Evolutionary conservation across 2,329 filamentous ascomycete species (phyloP).

Genomic region (Thielaviopsis musarum): DNA sequence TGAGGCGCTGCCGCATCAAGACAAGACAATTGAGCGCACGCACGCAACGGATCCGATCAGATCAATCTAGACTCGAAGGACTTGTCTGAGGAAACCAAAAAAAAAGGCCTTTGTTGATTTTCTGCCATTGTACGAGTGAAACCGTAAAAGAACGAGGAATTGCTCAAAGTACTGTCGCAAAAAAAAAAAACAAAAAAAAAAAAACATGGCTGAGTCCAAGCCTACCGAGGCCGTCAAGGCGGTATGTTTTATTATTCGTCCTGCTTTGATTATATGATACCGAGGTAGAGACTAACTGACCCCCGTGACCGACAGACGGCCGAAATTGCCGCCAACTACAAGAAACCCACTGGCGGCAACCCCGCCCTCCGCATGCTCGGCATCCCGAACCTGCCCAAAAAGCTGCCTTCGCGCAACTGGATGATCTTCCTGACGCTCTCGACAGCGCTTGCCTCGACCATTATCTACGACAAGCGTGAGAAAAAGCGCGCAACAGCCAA

Average conservation of each 20-base stretch:
- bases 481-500: slow-evolving; percentile 72
- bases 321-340: slow-evolving; percentile 5
- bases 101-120: too few relatives aligned
- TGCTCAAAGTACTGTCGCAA: too few relatives aligned
- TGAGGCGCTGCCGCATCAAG: too few relatives aligned
- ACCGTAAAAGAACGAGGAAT: too few relatives aligned
- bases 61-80: too few relatives aligned
- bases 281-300: too few relatives aligned
- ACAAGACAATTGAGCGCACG: too few relatives aligned
- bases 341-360: slow-evolving; percentile 28
- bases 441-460: slow-evolving; percentile 57
- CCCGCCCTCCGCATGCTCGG: slow-evolving; percentile 67
- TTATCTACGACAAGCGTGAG: slow-evolving; percentile 85
- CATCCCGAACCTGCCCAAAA: slow-evolving; percentile 65
- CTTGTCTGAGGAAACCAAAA: too few relatives aligned
- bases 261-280: too few relatives aligned
- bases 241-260: neutral
- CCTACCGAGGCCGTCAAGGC: neutral
- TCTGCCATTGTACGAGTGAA: too few relatives aligned
- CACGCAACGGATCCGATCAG: too few relatives aligned
- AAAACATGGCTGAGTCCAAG: neutral
- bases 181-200: too few relatives aligned
- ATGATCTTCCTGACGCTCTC: slow-evolving; percentile 80
- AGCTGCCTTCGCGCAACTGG: slow-evolving; percentile 92
- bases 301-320: neutral